Percentiles rank a stretch among this genome's conserved stretches.
Conservation (phyloP, 2,329 filamentous ascomycete genomes). For the Botryotinia calthae region DNA sequence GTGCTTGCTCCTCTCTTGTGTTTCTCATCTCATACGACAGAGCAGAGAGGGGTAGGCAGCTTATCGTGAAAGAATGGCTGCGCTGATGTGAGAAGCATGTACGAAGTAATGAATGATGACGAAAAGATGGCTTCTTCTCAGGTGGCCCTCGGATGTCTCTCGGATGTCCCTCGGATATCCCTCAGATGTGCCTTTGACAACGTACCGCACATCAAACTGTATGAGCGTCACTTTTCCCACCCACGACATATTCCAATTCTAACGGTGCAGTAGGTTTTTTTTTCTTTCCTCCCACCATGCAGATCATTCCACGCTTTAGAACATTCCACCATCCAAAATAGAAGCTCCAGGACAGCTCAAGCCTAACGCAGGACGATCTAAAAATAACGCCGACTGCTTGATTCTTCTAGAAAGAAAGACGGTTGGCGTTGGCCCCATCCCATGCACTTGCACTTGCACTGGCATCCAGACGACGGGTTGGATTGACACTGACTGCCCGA, state of each 20-base stretch:
- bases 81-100: not conserved
- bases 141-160: not conserved
- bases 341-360: not conserved
- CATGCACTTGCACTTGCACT: not conserved
- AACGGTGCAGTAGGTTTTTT: not conserved
- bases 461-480: not conserved
- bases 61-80: not conserved
- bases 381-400: not conserved
- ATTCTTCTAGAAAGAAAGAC: not conserved
- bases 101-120: not conserved
- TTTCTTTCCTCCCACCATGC: not conserved
- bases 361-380: not conserved
- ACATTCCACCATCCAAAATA: not conserved
- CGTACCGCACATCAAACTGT: not conserved
- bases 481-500: not conserved
- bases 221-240: not conserved
- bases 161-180: not conserved
- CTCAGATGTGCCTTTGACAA: not conserved
- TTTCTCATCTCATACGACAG: not conserved
- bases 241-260: not conserved
- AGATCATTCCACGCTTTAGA: slow-evolving; percentile 6
- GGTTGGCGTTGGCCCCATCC: not conserved
- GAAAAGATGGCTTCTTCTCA: not conserved
- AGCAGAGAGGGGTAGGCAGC: slow-evolving; percentile 4
- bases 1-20: not conserved